phyloP scores from a whole-genome alignment of 805 yeast genomes.

The Nakazawaea wyomingensis region DNA sequence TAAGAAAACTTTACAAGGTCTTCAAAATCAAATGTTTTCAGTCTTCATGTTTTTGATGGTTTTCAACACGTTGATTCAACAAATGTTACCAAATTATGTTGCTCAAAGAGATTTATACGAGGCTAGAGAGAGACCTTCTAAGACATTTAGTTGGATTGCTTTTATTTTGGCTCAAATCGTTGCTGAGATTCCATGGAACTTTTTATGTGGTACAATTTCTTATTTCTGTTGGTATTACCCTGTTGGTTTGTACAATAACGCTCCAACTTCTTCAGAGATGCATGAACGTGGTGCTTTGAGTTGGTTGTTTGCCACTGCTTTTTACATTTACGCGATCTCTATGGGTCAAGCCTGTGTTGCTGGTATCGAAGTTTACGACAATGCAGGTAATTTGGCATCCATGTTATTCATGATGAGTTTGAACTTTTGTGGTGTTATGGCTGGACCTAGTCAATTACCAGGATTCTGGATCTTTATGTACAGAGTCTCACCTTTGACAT shows the following conservation, averaged over 20 bases:
- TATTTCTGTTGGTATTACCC: conserved; percentile 71
- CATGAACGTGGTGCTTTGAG: conserved; percentile 55
- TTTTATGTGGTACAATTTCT: conserved; percentile 55
- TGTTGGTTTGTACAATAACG: conserved; percentile 58
- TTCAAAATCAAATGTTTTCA: conserved; percentile 81
- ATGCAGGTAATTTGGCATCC: conserved; percentile 58
- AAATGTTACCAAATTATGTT: conserved; percentile 57
- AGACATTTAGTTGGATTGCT: conserved; percentile 62
- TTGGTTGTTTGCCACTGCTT: conserved; percentile 30
- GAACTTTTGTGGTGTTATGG: conserved; percentile 76
- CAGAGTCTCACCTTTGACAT: conserved; percentile 66
- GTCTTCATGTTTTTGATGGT: conserved; percentile 62
- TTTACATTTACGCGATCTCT: conserved; percentile 50
- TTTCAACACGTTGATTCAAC: conserved; percentile 54
- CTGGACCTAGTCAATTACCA: conserved; percentile 45
- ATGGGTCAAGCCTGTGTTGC: conserved; percentile 57
- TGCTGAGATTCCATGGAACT: conserved; percentile 64
- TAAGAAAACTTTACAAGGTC: conserved; percentile 52
- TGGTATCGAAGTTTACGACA: conserved; percentile 51
- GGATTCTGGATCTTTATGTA: conserved; percentile 83
- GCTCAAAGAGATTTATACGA: conserved; percentile 63
- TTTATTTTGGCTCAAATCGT: conserved; percentile 58
- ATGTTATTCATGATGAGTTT: conserved; percentile 57
- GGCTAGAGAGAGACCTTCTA: conserved; percentile 69
- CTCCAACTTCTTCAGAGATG: conserved; percentile 39